These are phyloP conservation scores for Sporobolomyces roseus DNA, from an alignment of 768 basidiomycete genomes.

Conservation along the genomic window DNA sequence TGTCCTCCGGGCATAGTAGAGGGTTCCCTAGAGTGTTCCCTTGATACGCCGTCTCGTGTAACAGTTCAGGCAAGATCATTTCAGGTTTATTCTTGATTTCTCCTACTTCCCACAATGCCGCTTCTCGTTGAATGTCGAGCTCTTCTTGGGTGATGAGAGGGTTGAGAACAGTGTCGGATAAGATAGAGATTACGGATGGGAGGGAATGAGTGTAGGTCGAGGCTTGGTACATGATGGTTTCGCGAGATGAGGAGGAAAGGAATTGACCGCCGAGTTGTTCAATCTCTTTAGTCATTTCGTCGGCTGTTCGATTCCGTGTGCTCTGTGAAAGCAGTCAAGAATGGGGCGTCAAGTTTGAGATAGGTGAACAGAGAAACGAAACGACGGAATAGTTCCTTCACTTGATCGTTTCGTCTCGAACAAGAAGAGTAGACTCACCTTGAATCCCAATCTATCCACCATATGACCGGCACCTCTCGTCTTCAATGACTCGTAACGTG, in stretches of 20 bases:
- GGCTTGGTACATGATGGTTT: conserved; percentile 97
- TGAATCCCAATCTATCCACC: conserved; percentile 92
- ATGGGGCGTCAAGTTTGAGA: background rate
- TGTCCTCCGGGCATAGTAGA: conserved; percentile 78
- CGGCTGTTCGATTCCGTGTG: conserved; percentile 65
- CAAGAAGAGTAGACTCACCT: conserved; percentile 56
- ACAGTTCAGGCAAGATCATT: conserved; percentile 81
- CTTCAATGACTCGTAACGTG: conserved; percentile 72
- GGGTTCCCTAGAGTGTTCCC: conserved; percentile 80
- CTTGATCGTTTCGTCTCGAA: too few species aligned
- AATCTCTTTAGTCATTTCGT: conserved; percentile 74
- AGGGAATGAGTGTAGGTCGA: conserved; percentile 83
- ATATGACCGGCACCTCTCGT: conserved; percentile 84
- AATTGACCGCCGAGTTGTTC: conserved; percentile 87
- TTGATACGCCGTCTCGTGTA: conserved; percentile 81
- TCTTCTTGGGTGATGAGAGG: conserved; percentile 73
- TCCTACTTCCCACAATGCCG: conserved; percentile 82
- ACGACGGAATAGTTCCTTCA: too few species aligned
- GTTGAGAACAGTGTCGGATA: conserved; percentile 83
- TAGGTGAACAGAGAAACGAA: background rate
- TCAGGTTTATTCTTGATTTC: conserved; percentile 87
- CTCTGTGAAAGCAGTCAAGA: conserved; percentile 55
- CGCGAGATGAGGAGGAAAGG: conserved; percentile 80
- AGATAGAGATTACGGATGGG: conserved; percentile 74
- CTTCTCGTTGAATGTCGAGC: conserved; percentile 74